These are phyloP conservation scores for Calycina herbarum DNA, from an alignment of 2,329 filamentous ascomycete species.

Conservation along the genomic window DNA sequence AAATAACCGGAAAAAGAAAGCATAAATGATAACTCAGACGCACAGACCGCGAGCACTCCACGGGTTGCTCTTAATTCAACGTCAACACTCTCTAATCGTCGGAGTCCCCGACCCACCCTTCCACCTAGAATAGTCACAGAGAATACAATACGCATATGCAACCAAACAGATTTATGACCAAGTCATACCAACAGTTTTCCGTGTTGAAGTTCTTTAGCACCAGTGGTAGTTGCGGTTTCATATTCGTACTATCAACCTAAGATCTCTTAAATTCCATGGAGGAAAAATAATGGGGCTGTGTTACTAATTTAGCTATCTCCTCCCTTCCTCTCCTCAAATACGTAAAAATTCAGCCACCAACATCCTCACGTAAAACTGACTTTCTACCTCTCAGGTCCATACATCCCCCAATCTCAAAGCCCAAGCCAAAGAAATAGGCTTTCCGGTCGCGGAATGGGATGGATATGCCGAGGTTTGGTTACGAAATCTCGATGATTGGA, in stretches of 20 bases:
- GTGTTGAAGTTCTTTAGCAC: neutral
- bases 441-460: neutral
- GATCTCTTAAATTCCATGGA: neutral
- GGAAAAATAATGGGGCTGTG: neutral
- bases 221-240: neutral
- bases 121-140: too few relatives aligned
- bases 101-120: too few relatives aligned
- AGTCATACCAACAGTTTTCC: too few relatives aligned
- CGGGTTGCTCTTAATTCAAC: neutral
- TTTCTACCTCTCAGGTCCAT: constrained; percentile 5
- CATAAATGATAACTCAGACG: too few relatives aligned
- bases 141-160: too few relatives aligned
- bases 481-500: neutral
- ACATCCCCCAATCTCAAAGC: neutral
- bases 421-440: neutral
- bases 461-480: neutral
- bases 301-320: neutral
- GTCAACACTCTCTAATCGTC: too few relatives aligned
- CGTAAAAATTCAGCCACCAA: neutral
- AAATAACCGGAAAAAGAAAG: too few relatives aligned
- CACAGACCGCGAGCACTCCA: too few relatives aligned
- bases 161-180: too few relatives aligned
- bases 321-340: neutral
- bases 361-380: neutral
- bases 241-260: neutral